phyloP scores from a whole-genome alignment of 345 rosid species.

The Erodium maritimum region DNA sequence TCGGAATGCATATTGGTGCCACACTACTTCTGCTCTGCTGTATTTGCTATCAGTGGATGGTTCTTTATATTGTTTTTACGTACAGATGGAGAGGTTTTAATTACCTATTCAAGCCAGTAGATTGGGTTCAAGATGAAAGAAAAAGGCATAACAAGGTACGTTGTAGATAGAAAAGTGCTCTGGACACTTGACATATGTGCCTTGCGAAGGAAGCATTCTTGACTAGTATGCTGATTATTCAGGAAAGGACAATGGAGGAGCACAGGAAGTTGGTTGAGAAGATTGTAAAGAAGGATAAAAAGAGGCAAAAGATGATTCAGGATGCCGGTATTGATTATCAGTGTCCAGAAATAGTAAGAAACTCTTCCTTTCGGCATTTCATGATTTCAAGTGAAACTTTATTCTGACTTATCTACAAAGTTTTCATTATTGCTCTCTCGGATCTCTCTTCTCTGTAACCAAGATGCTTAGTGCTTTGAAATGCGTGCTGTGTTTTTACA shows the following conservation, averaged over 20 bases:
- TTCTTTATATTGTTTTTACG: not conserved
- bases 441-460: no score
- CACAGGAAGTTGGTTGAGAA: conserved; percentile 58
- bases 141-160: conserved; percentile 58
- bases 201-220: not conserved
- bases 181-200: no score
- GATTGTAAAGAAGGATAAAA: conserved; percentile 54
- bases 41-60: no score
- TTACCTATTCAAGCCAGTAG: conserved; percentile 42
- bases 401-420: no score
- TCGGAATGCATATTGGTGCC: no score
- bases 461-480: no score
- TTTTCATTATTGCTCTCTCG: no score
- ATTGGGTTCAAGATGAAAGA: conserved; percentile 48
- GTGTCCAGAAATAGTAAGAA: conserved; percentile 83
- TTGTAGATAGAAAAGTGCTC: not conserved
- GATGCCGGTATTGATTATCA: conserved; percentile 78
- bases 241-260: conserved; percentile 87
- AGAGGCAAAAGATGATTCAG: conserved; percentile 53
- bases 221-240: conserved; percentile 9
- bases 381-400: no score
- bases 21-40: no score
- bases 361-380: not conserved
- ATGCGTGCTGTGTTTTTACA: not conserved
- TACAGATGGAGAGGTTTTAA: conserved; percentile 78